These are phyloP conservation scores for Papiliotrema terrestris DNA, from an alignment of 1,284 basidiomycete genomes.

Conservation along the genomic window DNA sequence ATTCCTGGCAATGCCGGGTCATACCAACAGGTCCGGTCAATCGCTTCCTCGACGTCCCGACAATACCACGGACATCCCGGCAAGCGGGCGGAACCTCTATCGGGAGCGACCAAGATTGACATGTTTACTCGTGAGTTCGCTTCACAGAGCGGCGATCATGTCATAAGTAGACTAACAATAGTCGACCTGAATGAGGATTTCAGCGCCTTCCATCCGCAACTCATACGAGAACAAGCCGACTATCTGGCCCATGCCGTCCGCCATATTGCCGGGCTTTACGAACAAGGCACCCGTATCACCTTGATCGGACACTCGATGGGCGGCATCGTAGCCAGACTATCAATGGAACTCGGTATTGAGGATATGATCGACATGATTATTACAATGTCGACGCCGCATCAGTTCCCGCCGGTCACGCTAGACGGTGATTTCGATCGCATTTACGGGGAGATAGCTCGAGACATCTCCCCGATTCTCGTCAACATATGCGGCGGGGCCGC, in stretches of 20 bases:
- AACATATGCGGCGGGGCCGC: constrained; percentile 90
- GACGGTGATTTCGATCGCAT: constrained; percentile 67
- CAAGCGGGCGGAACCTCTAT: constrained; percentile 16
- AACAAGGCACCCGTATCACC: constrained; percentile 54
- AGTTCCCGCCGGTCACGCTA: constrained; percentile 81
- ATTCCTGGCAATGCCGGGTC: constrained; percentile 97
- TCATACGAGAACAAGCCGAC: constrained; percentile 73
- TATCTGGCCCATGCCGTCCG: constrained; percentile 71
- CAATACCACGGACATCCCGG: constrained; percentile 66
- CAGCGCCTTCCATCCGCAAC: constrained; percentile 89
- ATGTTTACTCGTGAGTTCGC: constrained; percentile 68
- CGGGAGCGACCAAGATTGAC: constrained; percentile 58
- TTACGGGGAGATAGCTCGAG: constrained; percentile 55
- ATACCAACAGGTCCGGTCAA: constrained; percentile 88
- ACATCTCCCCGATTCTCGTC: constrained; percentile 61
- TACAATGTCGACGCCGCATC: constrained; percentile 93
- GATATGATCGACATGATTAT: constrained; percentile 69
- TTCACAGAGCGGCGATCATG: not conserved
- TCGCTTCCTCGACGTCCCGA: constrained; percentile 81
- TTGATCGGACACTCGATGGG: constrained; percentile 97
- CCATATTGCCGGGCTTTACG: constrained; percentile 75
- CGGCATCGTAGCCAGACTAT: constrained; percentile 75
- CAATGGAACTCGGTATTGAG: constrained; percentile 51
- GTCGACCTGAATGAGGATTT: constrained; percentile 98
- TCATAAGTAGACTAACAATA: constrained; percentile 34